phyloP scores from a whole-genome alignment of 2,329 filamentous ascomycete genomes.

The Alternaria arbusti region DNA sequence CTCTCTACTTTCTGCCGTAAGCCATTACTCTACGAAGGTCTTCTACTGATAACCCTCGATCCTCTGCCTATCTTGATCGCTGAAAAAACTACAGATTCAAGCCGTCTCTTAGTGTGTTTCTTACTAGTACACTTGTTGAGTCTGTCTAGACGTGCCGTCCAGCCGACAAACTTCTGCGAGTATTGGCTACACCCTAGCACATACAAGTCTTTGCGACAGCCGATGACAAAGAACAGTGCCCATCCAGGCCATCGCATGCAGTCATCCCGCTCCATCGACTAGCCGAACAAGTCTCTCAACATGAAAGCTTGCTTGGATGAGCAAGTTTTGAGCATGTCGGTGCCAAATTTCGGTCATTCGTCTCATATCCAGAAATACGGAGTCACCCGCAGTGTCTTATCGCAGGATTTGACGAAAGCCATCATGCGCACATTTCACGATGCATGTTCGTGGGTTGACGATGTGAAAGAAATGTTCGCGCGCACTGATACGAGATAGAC shows the following conservation, averaged over 20 bases:
- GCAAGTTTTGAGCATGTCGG: not conserved
- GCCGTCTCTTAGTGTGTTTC: not conserved
- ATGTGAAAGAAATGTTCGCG: not conserved
- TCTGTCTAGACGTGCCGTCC: not conserved
- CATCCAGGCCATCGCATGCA: not conserved
- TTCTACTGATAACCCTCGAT: not conserved
- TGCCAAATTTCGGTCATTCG: not conserved
- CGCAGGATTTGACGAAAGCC: not conserved
- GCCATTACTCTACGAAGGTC: not conserved
- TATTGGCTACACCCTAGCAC: not conserved
- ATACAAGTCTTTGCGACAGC: not conserved
- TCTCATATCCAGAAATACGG: not conserved
- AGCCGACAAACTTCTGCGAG: not conserved
- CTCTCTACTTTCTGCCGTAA: not conserved
- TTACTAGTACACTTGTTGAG: not conserved
- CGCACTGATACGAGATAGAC: slow-evolving; percentile 10
- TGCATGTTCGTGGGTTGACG: not conserved
- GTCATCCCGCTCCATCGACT: not conserved
- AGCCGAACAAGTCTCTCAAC: not conserved
- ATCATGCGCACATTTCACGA: not conserved
- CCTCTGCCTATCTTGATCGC: not conserved
- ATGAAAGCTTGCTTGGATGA: not conserved
- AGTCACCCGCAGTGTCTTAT: not conserved
- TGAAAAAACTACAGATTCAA: not conserved
- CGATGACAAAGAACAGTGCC: not conserved